Base-by-base conservation (phyloP, 495 filamentous ascomycete species). In the Talaromyces thailandensis region DNA sequence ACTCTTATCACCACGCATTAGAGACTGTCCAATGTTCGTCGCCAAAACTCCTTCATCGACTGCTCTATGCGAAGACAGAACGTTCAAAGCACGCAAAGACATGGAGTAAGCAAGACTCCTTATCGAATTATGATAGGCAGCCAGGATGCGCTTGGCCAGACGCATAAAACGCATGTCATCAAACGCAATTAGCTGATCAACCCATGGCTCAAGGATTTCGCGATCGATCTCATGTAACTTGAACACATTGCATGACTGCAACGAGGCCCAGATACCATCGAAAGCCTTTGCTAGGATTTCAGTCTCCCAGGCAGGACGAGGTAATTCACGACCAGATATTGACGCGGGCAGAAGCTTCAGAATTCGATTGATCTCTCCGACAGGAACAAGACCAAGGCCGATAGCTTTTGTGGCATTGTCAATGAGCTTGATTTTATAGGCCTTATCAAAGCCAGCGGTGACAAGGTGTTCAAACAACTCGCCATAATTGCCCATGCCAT, bases 401-500 rank as follows among this genome's bases (percentile, higher is more conserved):
- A 80, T 62, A 9, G 74, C 77, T 23, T 66, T 67, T 61, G 67
- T 65, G 4, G 79, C 61, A 56, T 69, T 68, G 35, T 68, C 55
- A 26, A 78, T 61, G 2, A 79, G 56, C 24, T 60, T 61, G 4
- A 1, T 55, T 18, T 35, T 66, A 64, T 59, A 66, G 53, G 32
- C 40, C 58, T 16, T 53, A 56, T 50, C 63, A 53, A 58, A 63
- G 63, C 66, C 16, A 29, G 61, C 56, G 57, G 56, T 21, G 55
- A 56, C 28, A 68, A 72, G 31, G 65, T 65, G 31, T 56, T 73
- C 56, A 51, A 74, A 64, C 4, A 70, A 64, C 14, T 64, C 56
- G 55, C 66, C 58, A 32, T 75, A 79, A 63, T 82, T 82, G 1
- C 74, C 68, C 12, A 77, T 71, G 14, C 75, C 73, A 4, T 59